Conservation (phyloP, 2,329 filamentous ascomycete genomes). For the Aureobasidium uvarum region DNA sequence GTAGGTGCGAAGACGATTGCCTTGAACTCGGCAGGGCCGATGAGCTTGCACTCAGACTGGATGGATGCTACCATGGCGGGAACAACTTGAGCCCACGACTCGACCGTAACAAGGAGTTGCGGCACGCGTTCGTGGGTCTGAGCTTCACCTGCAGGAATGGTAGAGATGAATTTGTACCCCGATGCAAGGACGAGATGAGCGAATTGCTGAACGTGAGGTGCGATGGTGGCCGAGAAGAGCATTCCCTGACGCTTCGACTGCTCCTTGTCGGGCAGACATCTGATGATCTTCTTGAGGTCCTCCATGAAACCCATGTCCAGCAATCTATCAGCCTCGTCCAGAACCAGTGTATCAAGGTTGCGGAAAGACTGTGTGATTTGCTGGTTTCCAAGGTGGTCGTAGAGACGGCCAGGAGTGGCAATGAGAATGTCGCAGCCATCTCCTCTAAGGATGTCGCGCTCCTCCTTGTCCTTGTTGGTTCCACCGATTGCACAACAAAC, state of each 20-base stretch:
- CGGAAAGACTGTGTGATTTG: slow-evolving; percentile 48
- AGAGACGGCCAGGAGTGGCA: slow-evolving; percentile 80
- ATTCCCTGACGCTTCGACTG: slow-evolving; percentile 50
- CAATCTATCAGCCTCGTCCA: slow-evolving; percentile 84
- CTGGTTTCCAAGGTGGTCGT: slow-evolving; percentile 75
- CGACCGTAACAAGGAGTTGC: slow-evolving; percentile 46
- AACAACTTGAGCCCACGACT: slow-evolving; percentile 26
- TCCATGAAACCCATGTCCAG: slow-evolving; percentile 55
- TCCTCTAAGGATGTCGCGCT: slow-evolving; percentile 69
- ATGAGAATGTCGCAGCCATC: slow-evolving; percentile 80
- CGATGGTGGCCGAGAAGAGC: slow-evolving; percentile 50
- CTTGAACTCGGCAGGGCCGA: slow-evolving; percentile 41
- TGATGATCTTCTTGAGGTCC: slow-evolving; percentile 53
- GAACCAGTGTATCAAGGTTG: slow-evolving; percentile 47
- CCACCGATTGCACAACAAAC: slow-evolving; percentile 49
- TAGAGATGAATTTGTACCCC: slow-evolving; percentile 45
- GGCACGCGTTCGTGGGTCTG: slow-evolving; percentile 51
- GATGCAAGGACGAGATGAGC: slow-evolving; percentile 47
- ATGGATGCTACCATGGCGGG: slow-evolving; percentile 18
- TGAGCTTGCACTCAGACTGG: slow-evolving; percentile 22
- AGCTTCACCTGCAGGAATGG: slow-evolving; percentile 46
- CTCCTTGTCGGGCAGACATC: slow-evolving; percentile 52
- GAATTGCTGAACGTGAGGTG: slow-evolving; percentile 47
- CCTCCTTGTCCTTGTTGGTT: slow-evolving; percentile 48
- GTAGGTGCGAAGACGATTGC: slow-evolving; percentile 50